These are phyloP conservation scores for Nephelium lappaceum DNA, from an alignment of 345 rosid genomes.

Conservation along the genomic window DNA sequence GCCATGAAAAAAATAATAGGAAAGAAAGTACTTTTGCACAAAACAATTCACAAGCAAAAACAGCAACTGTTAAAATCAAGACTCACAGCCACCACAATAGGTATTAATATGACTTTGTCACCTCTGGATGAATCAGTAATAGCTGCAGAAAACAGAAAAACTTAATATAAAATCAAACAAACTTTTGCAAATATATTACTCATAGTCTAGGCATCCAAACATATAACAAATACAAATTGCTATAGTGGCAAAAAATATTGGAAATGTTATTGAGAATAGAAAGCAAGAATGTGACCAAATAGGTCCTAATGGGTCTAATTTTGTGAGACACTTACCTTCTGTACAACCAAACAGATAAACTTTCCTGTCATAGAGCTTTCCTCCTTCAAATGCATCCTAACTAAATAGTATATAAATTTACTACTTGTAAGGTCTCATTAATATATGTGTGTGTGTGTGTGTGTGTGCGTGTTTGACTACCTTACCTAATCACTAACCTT, in stretches of 20 bases:
- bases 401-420: conserved; percentile 14
- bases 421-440: background rate
- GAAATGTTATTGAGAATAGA: background rate
- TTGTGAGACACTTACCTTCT: conserved; percentile 68
- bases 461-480: too few species aligned
- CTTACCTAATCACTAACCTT: too few species aligned
- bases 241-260: too few species aligned
- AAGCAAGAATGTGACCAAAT: background rate
- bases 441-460: too few species aligned
- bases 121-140: conserved; percentile 59
- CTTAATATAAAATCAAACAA: background rate
- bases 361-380: conserved; percentile 68
- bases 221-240: background rate
- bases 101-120: conserved; percentile 57
- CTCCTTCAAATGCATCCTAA: conserved; percentile 88
- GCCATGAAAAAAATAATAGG: background rate
- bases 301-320: background rate
- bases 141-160: conserved; percentile 55
- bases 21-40: background rate
- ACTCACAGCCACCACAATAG: conserved; percentile 89
- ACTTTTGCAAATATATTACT: background rate
- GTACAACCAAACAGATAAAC: conserved; percentile 86
- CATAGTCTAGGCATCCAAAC: background rate
- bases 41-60: background rate
- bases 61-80: background rate